A percentile compares a stretch with the other conserved stretches of the same genome.
Conservation (phyloP, 2,329 filamentous ascomycete genomes). For the Fusarium domesticum region DNA sequence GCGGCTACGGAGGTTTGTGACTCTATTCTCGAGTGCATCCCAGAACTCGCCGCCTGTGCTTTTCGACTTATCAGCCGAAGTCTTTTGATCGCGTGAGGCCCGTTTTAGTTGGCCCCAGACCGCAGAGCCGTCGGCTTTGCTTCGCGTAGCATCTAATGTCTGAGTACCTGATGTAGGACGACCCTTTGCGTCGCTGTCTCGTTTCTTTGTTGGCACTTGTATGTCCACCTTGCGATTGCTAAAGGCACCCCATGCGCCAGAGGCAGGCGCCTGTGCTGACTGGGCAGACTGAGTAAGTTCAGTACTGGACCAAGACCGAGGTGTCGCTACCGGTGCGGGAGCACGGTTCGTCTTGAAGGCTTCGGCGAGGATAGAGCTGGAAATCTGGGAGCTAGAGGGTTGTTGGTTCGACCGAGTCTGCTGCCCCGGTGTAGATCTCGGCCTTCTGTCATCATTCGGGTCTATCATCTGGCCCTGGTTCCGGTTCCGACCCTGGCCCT, state of each 20-base stretch:
- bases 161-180: not conserved
- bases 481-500: slow-evolving; percentile 7
- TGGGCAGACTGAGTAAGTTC: slow-evolving; percentile 7
- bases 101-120: slow-evolving; percentile 29
- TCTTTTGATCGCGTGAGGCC: slow-evolving; percentile 4
- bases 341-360: slow-evolving; percentile 32
- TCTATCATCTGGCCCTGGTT: no score
- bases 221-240: slow-evolving; percentile 23
- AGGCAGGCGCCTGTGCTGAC: not conserved
- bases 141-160: not conserved
- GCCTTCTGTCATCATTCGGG: slow-evolving; percentile 2
- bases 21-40: slow-evolving; percentile 25
- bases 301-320: slow-evolving; percentile 26
- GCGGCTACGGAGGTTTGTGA: slow-evolving; percentile 18
- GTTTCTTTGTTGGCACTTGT: slow-evolving; percentile 9
- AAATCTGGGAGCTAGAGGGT: slow-evolving; percentile 12
- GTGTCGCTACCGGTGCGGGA: slow-evolving; percentile 26
- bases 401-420: not conserved
- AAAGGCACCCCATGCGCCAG: slow-evolving; percentile 24
- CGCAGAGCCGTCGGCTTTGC: slow-evolving; percentile 1
- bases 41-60: slow-evolving; percentile 16
- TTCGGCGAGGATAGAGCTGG: slow-evolving; percentile 32
- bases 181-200: not conserved
- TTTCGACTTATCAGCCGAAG: not conserved
- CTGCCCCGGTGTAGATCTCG: slow-evolving; percentile 7